Conservation (phyloP, 2,329 filamentous ascomycete genomes). For the Fusarium sp. region DNA sequence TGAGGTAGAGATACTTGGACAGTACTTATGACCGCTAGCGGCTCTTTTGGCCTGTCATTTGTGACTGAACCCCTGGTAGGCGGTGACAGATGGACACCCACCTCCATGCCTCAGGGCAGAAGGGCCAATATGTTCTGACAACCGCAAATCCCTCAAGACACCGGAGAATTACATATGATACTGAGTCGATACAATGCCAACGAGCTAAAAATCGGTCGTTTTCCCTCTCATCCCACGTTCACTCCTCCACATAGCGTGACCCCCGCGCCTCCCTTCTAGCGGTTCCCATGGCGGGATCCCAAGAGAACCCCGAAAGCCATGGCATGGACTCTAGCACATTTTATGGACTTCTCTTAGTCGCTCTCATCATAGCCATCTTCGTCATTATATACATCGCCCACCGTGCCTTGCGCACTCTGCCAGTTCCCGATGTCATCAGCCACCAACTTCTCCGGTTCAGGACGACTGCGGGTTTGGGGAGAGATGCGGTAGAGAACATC, state of each 20-base stretch:
- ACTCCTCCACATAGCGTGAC: background rate
- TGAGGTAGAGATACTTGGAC: background rate
- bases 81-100: background rate
- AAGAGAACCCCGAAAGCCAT: background rate
- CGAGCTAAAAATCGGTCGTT: background rate
- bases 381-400: slow-evolving; percentile 8
- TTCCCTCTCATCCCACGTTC: background rate
- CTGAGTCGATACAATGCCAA: fast-evolving
- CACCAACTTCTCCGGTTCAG: slow-evolving; percentile 4
- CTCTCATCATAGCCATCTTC: background rate
- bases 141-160: background rate
- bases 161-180: background rate
- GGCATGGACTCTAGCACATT: background rate
- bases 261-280: background rate
- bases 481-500: slow-evolving; percentile 14
- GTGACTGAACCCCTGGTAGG: background rate
- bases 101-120: background rate
- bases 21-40: background rate
- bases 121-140: background rate
- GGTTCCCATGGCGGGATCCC: background rate
- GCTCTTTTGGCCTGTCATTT: background rate
- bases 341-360: background rate
- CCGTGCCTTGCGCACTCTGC: background rate
- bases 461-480: background rate
- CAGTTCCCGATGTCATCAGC: background rate